Conservation (phyloP, 495 filamentous ascomycete genomes). For the Hypoxylon rickii region DNA sequence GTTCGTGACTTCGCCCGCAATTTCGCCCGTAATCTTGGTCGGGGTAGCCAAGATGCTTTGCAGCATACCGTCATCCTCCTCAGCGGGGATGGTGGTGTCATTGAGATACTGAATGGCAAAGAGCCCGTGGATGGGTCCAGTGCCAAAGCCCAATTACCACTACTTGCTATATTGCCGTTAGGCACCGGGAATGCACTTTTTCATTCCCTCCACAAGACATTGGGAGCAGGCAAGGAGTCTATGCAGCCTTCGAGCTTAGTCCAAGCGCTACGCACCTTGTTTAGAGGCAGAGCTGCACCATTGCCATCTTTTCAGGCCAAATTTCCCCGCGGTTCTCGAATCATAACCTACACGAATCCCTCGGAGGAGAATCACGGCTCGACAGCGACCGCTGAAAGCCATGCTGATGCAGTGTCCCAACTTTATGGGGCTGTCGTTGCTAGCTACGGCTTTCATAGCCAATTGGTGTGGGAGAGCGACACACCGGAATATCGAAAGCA, state of each 20-base stretch:
- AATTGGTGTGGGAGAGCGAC: slow-evolving; percentile 85
- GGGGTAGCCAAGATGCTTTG: slow-evolving; percentile 37
- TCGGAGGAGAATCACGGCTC: slow-evolving; percentile 31
- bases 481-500: slow-evolving; percentile 73
- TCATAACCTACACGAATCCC: slow-evolving; percentile 50
- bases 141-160: slow-evolving; percentile 45
- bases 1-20: slow-evolving; percentile 63
- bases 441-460: slow-evolving; percentile 86
- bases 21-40: slow-evolving; percentile 55
- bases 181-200: slow-evolving; percentile 92
- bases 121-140: background rate
- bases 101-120: slow-evolving; percentile 73
- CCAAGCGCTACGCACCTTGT: slow-evolving; percentile 60
- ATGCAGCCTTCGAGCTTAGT: slow-evolving; percentile 42
- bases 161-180: slow-evolving; percentile 69
- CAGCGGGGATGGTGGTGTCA: slow-evolving; percentile 82
- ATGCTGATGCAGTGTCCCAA: slow-evolving; percentile 25
- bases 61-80: slow-evolving; percentile 69
- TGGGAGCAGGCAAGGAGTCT: slow-evolving; percentile 11
- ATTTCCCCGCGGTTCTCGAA: slow-evolving; percentile 69
- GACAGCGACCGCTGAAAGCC: background rate
- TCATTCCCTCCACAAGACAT: slow-evolving; percentile 60
- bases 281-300: slow-evolving; percentile 52
- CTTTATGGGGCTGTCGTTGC: slow-evolving; percentile 81
- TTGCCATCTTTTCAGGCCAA: slow-evolving; percentile 61